Base-by-base conservation (phyloP, 2,329 filamentous ascomycete species). In the Penicillium thymicola region DNA sequence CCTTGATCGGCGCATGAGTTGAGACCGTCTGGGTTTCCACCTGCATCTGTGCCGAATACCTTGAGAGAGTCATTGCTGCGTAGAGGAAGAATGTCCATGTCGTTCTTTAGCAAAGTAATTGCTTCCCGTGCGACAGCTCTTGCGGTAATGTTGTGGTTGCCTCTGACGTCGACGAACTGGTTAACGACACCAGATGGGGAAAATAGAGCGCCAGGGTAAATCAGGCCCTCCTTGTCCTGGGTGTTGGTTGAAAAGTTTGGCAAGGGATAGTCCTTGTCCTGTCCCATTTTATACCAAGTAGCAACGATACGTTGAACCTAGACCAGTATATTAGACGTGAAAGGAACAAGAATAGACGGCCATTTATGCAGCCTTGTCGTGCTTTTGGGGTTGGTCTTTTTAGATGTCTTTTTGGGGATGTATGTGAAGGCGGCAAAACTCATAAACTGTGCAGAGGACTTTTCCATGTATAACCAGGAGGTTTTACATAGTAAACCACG, bases 1-100 rank as follows among this genome's bases (percentile, higher is more conserved):
- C 82, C 85, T 65, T 85, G 82, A 61, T 90, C 85, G 0, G 73
- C 71, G 65, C 88, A 91, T 27, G 82, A 81, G 63, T 91, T 91
- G 40, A 86, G 79, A 0, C 88, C 88, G 60, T 76, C 79, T 46
- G 82, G 65, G 67, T 83, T 82, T 23, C 76, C 74, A 38, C 81
- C 78, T 1, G 81, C 81, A 65, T 82, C 81, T 1, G 76, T 78
- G 6, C 82, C 79, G 56, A 81, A 80, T 0, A 81, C 61, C 25
- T 78, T 79, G 18, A 79, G 65, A 0, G 69, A 65, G 10, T 71
- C 70, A 51, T 67, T 72, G 2, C 65, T 68, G 1, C 61, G 69
- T 3, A 85, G 68, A 0, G 83, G 83, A 4, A 86, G 59, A 1
- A 78, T 76, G 3, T 84, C 77, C 48, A 83, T 80, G 21, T 80